A percentile compares a stretch with the other conserved stretches of the same genome.
These are phyloP conservation scores for Neurospora sp. DNA, from an alignment of 495 filamentous ascomycete species.

Conservation along the genomic window DNA sequence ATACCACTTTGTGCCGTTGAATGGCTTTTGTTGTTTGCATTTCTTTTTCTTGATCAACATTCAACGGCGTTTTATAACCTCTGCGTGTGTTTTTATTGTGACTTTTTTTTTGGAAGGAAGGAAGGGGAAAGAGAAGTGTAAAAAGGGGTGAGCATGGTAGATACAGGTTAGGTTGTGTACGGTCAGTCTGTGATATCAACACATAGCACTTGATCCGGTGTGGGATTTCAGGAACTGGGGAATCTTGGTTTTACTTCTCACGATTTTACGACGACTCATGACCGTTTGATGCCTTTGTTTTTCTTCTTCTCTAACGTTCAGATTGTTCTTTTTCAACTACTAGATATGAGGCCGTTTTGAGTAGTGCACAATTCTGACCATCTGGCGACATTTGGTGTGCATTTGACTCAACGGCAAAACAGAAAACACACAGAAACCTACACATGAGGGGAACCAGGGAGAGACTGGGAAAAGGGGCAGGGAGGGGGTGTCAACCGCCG, in stretches of 20 bases:
- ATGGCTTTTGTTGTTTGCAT: constrained; percentile 10
- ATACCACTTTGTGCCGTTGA: constrained; percentile 6
- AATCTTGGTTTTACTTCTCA: background rate
- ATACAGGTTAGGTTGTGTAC: background rate
- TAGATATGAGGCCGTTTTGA: background rate
- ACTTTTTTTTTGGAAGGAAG: background rate
- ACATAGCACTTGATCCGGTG: background rate
- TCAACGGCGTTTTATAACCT: background rate
- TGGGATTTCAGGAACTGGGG: background rate
- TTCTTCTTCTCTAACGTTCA: constrained; percentile 6
- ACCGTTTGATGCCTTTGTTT: background rate
- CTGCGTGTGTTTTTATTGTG: background rate
- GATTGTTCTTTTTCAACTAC: background rate
- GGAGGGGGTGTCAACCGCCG: background rate
- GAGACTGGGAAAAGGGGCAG: background rate
- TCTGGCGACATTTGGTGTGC: background rate
- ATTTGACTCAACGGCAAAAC: background rate
- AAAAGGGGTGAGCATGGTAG: background rate
- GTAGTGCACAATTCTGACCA: background rate
- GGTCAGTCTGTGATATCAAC: background rate
- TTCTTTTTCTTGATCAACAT: constrained; percentile 5
- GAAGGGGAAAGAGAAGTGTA: background rate
- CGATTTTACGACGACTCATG: constrained; percentile 4
- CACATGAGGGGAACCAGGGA: background rate
- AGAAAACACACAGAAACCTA: background rate